These are phyloP conservation scores for Pisolithus thermaeus DNA, from an alignment of 1,284 basidiomycete genomes.

Conservation along the genomic window DNA sequence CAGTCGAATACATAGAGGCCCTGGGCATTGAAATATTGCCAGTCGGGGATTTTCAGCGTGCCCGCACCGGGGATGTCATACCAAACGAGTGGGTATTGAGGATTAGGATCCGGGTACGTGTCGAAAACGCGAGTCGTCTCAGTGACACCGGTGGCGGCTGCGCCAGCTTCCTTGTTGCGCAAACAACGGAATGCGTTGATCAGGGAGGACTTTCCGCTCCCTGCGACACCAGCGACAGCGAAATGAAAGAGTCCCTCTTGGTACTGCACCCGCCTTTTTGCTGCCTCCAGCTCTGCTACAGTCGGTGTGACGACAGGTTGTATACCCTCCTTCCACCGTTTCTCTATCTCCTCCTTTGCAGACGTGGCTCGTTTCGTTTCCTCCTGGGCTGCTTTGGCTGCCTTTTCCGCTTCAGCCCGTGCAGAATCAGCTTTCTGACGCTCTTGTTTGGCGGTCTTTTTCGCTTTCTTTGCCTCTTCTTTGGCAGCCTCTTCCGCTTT, in stretches of 20 bases:
- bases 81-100: conserved; percentile 12
- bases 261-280: conserved; percentile 9
- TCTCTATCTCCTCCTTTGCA: conserved; percentile 6
- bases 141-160: conserved; percentile 20
- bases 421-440: background rate
- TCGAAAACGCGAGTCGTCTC: conserved; percentile 12
- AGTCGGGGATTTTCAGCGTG: conserved; percentile 11
- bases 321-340: conserved; percentile 8
- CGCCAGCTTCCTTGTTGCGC: conserved; percentile 8
- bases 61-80: conserved; percentile 15
- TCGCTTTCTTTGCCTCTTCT: background rate
- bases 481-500: background rate
- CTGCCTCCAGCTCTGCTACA: conserved; percentile 2
- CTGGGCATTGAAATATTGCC: conserved; percentile 14
- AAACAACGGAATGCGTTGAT: conserved; percentile 18
- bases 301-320: conserved; percentile 12
- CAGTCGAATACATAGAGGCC: conserved; percentile 15
- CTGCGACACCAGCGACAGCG: conserved; percentile 17
- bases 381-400: background rate
- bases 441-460: background rate
- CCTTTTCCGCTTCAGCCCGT: background rate
- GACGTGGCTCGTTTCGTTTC: background rate
- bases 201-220: conserved; percentile 19
- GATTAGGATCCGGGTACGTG: conserved; percentile 18
- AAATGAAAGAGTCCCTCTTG: conserved; percentile 13